Percentiles rank a stretch among this genome's conserved stretches.
These are phyloP conservation scores for Spathaspora arborariae DNA, from an alignment of 805 yeast genomes.

Conservation along the genomic window DNA sequence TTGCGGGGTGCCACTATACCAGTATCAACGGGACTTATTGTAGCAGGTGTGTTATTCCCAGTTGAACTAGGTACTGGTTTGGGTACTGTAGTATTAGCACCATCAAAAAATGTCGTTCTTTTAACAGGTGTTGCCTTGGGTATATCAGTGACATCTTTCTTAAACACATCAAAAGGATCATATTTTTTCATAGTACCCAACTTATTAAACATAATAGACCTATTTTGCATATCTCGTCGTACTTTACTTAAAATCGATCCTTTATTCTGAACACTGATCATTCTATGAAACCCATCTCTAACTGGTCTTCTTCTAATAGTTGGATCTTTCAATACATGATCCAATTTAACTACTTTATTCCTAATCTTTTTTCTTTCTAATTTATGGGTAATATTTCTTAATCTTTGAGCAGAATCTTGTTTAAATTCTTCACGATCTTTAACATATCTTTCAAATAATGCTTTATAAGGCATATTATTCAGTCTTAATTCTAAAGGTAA, in stretches of 20 bases:
- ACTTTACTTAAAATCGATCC: slow-evolving; percentile 34
- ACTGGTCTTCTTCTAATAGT: slow-evolving; percentile 16
- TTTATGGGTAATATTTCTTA: slow-evolving; percentile 39
- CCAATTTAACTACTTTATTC: slow-evolving; percentile 33
- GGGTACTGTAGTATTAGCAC: not conserved
- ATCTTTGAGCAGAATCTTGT: slow-evolving; percentile 40
- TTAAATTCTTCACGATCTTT: slow-evolving; percentile 42
- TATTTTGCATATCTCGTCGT: slow-evolving; percentile 28
- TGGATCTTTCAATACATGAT: slow-evolving; percentile 23
- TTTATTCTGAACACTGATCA: slow-evolving; percentile 10
- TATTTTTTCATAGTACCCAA: slow-evolving; percentile 10
- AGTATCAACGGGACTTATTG: slow-evolving; percentile 1
- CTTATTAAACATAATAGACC: slow-evolving; percentile 30
- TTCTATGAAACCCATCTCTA: slow-evolving; percentile 5
- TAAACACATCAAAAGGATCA: slow-evolving; percentile 24
- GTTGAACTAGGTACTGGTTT: not conserved
- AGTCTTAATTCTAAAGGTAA: not conserved
- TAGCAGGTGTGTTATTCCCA: slow-evolving; percentile 1
- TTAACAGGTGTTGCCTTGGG: not conserved
- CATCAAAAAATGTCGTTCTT: slow-evolving; percentile 3
- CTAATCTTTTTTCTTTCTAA: slow-evolving; percentile 38
- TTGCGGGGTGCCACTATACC: not conserved
- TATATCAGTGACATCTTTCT: slow-evolving; percentile 1
- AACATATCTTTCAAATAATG: slow-evolving; percentile 35
- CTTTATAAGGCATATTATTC: slow-evolving; percentile 31